Evolutionary conservation across 805 yeast genomes (phyloP).

Genomic region (Teunomyces gatunensis): DNA sequence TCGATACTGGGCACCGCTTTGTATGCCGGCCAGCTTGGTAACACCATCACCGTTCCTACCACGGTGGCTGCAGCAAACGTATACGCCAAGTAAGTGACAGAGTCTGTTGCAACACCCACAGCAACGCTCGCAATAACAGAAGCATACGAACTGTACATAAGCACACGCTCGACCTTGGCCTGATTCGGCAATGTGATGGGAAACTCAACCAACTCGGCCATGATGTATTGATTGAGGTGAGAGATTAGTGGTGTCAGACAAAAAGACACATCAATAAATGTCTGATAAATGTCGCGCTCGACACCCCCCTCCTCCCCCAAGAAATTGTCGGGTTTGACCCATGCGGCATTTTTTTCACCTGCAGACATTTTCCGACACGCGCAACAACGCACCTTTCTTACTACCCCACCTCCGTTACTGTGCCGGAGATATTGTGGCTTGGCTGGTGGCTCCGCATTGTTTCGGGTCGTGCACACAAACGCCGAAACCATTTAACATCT

Average conservation of each 20-base stretch:
- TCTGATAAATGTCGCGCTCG: neutral
- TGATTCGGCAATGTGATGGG: constrained; percentile 46
- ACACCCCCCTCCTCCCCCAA: no score
- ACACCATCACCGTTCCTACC: constrained; percentile 29
- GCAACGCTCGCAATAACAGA: constrained; percentile 41
- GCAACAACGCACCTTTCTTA: no score
- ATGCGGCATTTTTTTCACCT: no score
- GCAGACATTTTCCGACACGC: no score
- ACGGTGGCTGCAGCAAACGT: constrained; percentile 36
- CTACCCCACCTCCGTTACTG: no score
- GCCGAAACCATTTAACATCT: no score
- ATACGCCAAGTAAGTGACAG: constrained; percentile 38
- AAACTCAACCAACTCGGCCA: constrained; percentile 13
- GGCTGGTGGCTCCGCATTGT: no score
- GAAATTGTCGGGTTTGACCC: no score
- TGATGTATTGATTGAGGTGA: neutral
- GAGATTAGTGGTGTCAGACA: no score
- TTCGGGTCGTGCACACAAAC: no score
- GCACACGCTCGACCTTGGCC: constrained; percentile 34
- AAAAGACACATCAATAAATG: neutral
- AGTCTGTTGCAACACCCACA: constrained; percentile 48
- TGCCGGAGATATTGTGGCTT: no score
- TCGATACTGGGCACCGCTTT: constrained; percentile 43
- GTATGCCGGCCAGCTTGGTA: constrained; percentile 62
- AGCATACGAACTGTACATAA: constrained; percentile 21